Base-by-base conservation (phyloP, 2,329 filamentous ascomycete genomes). In the Venturia nashicola region DNA sequence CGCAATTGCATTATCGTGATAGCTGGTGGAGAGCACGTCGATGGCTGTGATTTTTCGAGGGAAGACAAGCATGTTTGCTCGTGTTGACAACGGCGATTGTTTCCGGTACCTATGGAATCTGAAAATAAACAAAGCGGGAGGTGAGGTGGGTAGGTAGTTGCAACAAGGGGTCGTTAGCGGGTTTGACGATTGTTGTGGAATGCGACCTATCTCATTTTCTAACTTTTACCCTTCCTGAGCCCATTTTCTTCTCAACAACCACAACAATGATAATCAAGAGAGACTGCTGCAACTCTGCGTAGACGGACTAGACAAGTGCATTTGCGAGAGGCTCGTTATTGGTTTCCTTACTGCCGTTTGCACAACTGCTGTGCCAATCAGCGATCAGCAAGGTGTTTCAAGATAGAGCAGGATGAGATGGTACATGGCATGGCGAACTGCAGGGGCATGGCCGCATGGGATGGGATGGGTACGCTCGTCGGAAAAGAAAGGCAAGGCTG, bases 111-210 rank as follows among this genome's bases (percentile, higher is more conserved):
- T n/a, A 2, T 36, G 27, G 16, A 57, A n/a, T 34, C 18, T 36
- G 51, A 57, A 36, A 57, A 57, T 36, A 36, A 57, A 57, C 51
- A 57, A 57, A 57, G 27, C n/a, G 18, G 27, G 51, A 57, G 48
- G 48, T 57, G 14, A n/a, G 32, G 36, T 57, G 51, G 27, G 32
- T 57, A 57, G 27, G 32, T 57, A 57, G 20, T 51, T 51, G 46
- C 46, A 51, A 8, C 46, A 51, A 51, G 46, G 46, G 46, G 46
- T 14, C 20, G 46, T 20, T 51, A 51, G 46, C 46, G 46, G 11
- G 46, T 51, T 51, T 51, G 46, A 51, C 46, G 23, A 27, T 27
- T 14, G 46, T 27, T 12, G n/a, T 3, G 20, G 46, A 51, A 27
- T 51, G 46, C 46, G 20, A 51, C 9, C 0, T 8, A 2, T 51